Evolutionary conservation across 495 filamentous ascomycete species (phyloP), one percentile per base, ranked within the genome.

Genomic region (Penicillium taxi): DNA sequence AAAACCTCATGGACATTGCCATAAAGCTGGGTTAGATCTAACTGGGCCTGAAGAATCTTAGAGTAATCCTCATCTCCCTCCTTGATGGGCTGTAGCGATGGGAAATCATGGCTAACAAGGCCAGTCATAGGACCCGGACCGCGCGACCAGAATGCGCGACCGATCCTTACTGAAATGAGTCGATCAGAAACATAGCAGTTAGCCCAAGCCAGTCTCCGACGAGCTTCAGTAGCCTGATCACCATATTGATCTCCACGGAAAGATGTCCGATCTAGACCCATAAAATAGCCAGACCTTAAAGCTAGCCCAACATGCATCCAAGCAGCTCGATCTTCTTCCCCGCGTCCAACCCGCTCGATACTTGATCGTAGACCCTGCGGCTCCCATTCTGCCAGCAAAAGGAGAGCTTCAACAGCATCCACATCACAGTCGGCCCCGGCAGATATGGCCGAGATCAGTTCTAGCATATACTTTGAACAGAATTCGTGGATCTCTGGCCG

Each of bases 221-320:
- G 68, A 41, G 67, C 69, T 41, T 75, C 71, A 5, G 60, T 55
- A 27, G 68, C 67, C 4, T 72, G 66, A 15, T 73, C 67, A 7
- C 64, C 57, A 11, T 64, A 62, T 11, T 59, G 41, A 42, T 66
- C 55, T 37, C 64, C 56, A 35, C 68, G 64, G 61, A 82, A 68
- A 28, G 72, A 66, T 27, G 77, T 70, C 37, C 69, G 58, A 43
- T 82, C 78, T 19, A 80, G 48, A 9, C 67, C 77, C 5, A 78
- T 65, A 40, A 78, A 80, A 45, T 80, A 80, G 0, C 73, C 78
- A n/a, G 78, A 72, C 25, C 78, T 66, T 8, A 82, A 45, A 1
- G 78, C 78, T 4, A 75, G 67, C 4, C 78, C 78, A 8, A 80
- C 74, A 50, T 80, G 77, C 77, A 80, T 80, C 78, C 78, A 82